Conservation (phyloP, 2,329 filamentous ascomycete genomes). For the Colletotrichum gloeosporioides region DNA sequence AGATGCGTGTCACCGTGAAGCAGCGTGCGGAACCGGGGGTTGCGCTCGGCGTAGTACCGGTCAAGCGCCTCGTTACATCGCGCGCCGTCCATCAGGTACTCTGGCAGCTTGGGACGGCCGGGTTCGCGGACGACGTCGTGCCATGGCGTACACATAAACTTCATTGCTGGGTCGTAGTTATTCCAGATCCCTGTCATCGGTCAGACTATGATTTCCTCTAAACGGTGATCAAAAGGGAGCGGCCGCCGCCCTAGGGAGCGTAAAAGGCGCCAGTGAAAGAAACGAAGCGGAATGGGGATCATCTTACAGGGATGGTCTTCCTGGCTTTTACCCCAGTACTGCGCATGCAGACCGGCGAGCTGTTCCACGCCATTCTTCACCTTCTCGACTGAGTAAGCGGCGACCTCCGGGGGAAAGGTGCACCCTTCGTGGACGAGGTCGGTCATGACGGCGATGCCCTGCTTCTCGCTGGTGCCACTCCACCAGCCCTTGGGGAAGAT, state of each 20-base stretch:
- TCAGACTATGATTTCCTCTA: not conserved
- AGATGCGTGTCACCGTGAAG: constrained; percentile 49
- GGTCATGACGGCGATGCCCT: constrained; percentile 43
- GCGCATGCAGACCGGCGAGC: constrained; percentile 44
- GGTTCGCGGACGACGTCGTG: constrained; percentile 29
- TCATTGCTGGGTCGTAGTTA: constrained; percentile 41
- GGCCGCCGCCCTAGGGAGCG: not conserved
- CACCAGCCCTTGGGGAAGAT: constrained; percentile 40
- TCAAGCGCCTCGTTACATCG: constrained; percentile 39
- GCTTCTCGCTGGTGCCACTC: constrained; percentile 36
- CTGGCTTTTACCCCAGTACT: constrained; percentile 37
- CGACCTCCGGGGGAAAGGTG: constrained; percentile 37
- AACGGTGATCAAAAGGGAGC: not conserved
- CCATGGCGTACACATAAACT: constrained; percentile 29
- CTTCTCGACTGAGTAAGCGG: constrained; percentile 32
- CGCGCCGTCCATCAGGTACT: constrained; percentile 39
- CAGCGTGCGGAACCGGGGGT: constrained; percentile 39
- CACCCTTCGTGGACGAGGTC: constrained; percentile 35
- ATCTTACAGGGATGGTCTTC: constrained; percentile 31
- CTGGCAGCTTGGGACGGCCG: constrained; percentile 37
- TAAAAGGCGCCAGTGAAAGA: not conserved
- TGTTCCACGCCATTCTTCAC: constrained; percentile 41
- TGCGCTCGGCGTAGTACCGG: constrained; percentile 39
- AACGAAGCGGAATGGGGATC: not conserved
- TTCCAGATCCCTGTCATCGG: constrained; percentile 29